Base-by-base conservation (phyloP, 306 rosid genomes). In the Begonia peltatifolia region DNA sequence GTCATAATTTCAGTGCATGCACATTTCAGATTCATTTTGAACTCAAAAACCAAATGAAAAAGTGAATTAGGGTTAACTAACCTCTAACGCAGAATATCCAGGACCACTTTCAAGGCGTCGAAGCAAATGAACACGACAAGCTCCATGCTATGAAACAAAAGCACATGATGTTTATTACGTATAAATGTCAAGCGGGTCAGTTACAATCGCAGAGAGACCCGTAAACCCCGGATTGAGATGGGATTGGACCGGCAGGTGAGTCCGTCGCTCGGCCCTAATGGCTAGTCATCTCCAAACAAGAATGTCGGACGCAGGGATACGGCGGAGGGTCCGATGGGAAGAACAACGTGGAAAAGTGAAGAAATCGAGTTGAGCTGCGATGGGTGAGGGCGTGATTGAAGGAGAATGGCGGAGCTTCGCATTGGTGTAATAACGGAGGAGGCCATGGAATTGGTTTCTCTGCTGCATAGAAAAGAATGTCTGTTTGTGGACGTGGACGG, bases 401-500 rank as follows among this genome's bases (percentile, higher is more conserved):
- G 16, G n/a, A 25, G 14, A 16, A 54, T 11, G 51, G n/a, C 20
- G 61, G 41, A 12, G 17, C 6, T 5, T 13, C 10, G 20, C 3
- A 18, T n/a, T 12, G 49, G 57, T 16, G 30, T 42, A 56, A 51
- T 50, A 42, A 22, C 50, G 58, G 38, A 57, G 52, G 63, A 16
- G 59, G 46, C 46, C 14, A 12, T 9, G 52, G 14, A 14, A 6
- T 47, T 52, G 48, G 54, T 49, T 59, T 59, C 11, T 50, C 52
- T 36, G 18, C 6, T 42, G 60, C 64, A 52, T 50, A 16, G 60
- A 35, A 65, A 44, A 59, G 55, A 12, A 22, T 35, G 66, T 60
- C 60, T 25, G 51, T 55, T 60, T 41, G 61, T 44, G 16, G 57
- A 60, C 71, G 71, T 61, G 61, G 48, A 60, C 72, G 62, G 72